A percentile compares a stretch with the other conserved stretches of the same genome.
Evolutionary conservation across 371 early-diverging fungal genomes (phyloP).

Genomic region (Paraphysoderma sedebokerense): DNA sequence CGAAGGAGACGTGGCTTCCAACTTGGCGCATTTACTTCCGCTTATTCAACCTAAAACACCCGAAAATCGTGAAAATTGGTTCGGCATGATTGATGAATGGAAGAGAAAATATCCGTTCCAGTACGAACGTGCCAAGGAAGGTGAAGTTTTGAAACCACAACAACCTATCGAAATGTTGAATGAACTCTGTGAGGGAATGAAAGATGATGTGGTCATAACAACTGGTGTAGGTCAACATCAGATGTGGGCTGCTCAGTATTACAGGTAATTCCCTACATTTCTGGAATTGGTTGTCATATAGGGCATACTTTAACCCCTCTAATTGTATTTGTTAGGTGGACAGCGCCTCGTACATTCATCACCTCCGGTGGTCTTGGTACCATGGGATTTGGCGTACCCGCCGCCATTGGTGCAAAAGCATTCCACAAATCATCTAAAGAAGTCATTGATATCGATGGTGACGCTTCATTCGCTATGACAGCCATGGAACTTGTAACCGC

Average conservation of each 20-base stretch:
- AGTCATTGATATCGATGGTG: conserved; percentile 93
- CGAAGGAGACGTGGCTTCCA: conserved; percentile 84
- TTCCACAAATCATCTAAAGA: conserved; percentile 67
- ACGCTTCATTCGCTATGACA: conserved; percentile 94
- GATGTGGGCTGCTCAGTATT: conserved; percentile 76
- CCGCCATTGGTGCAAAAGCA: conserved; percentile 92
- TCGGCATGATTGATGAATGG: conserved; percentile 58
- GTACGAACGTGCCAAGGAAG: conserved; percentile 11
- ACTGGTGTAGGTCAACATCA: conserved; percentile 98
- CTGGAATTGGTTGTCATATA: too few species aligned
- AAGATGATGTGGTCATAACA: conserved; percentile 81
- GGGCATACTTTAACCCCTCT: too few species aligned
- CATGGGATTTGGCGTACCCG: conserved; percentile 91
- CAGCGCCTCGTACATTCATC: conserved; percentile 70
- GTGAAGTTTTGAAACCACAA: conserved; percentile 61
- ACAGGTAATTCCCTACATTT: conserved; percentile 5
- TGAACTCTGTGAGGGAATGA: conserved; percentile 52
- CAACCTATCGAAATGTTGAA: conserved; percentile 80
- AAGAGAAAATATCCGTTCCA: conserved; percentile 76
- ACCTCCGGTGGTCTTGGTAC: conserved; percentile 94
- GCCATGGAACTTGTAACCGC: conserved; percentile 94
- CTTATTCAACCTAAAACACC: conserved; percentile 4
- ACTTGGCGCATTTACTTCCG: conserved; percentile 59
- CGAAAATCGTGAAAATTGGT: conserved; percentile 59
- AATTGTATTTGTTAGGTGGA: conserved; percentile 70